phyloP scores from a whole-genome alignment of 306 rosid species.

The Ammopiptanthus mongolicus region DNA sequence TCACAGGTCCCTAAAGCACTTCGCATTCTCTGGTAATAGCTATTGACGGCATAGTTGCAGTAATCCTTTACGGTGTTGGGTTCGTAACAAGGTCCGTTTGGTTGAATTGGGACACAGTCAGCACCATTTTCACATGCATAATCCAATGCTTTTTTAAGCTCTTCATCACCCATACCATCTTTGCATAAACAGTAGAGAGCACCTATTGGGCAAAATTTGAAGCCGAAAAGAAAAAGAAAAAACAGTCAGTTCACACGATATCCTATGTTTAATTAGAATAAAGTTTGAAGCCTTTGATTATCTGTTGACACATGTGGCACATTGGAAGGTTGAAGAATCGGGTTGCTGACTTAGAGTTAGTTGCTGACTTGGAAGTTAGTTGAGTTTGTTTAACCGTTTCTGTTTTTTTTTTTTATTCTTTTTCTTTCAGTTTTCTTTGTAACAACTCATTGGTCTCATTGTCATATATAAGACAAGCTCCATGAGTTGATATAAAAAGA shows the following conservation, averaged over 20 bases:
- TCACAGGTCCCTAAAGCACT: slow-evolving; percentile 66
- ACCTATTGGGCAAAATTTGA: slow-evolving; percentile 32
- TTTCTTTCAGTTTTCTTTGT: too few species aligned
- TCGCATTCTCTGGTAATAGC: slow-evolving; percentile 75
- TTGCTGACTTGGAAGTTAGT: too few species aligned
- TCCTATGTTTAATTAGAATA: not conserved
- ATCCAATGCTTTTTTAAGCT: slow-evolving; percentile 72
- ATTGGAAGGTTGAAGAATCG: too few species aligned
- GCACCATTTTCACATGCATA: slow-evolving; percentile 97
- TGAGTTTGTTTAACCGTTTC: too few species aligned
- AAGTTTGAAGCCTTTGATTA: not conserved
- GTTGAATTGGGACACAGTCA: slow-evolving; percentile 59
- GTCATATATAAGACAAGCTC: too few species aligned
- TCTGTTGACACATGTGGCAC: too few species aligned
- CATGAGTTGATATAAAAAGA: too few species aligned
- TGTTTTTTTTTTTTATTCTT: too few species aligned
- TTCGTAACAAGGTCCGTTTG: slow-evolving; percentile 68
- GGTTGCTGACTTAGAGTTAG: too few species aligned
- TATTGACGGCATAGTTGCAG: slow-evolving; percentile 81
- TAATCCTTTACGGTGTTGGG: slow-evolving; percentile 90
- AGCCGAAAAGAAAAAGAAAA: not conserved
- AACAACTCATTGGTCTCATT: too few species aligned
- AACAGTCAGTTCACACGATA: slow-evolving; percentile 17
- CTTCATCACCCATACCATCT: slow-evolving; percentile 54
- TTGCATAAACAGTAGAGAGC: slow-evolving; percentile 78